Conservation (phyloP, 805 yeast species). For the Metschnikowia reukaufii region DNA sequence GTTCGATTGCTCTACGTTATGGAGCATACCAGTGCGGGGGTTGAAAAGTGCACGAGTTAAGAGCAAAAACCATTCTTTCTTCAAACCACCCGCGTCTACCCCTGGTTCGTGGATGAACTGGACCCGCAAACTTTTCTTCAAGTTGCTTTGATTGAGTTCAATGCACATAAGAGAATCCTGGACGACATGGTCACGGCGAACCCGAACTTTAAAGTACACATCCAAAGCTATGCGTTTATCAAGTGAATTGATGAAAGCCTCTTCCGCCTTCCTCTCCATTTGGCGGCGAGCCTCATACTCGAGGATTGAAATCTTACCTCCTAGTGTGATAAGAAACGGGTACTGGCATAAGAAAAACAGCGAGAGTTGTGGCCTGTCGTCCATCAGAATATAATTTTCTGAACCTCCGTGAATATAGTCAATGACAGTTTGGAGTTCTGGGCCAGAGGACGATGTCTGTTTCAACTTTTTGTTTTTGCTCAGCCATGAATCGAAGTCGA, state of each 20-base stretch:
- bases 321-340: constrained; percentile 80
- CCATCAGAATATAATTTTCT: constrained; percentile 9
- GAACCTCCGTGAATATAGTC: constrained; percentile 49
- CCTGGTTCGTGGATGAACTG: constrained; percentile 90
- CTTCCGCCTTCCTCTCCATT: constrained; percentile 87
- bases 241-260: constrained; percentile 76
- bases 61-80: constrained; percentile 89
- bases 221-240: constrained; percentile 61
- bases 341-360: constrained; percentile 72
- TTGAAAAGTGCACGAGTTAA: constrained; percentile 69
- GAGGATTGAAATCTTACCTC: constrained; percentile 75
- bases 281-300: constrained; percentile 78
- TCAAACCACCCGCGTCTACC: constrained; percentile 91
- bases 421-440: constrained; percentile 42
- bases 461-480: constrained; percentile 27
- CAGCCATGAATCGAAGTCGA: constrained; percentile 82
- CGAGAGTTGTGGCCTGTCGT: constrained; percentile 20
- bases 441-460: constrained; percentile 13
- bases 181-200: constrained; percentile 66
- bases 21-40: constrained; percentile 66
- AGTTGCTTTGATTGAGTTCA: constrained; percentile 53
- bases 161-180: constrained; percentile 73
- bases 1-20: constrained; percentile 65
- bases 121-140: constrained; percentile 72
- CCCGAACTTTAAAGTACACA: constrained; percentile 65